Conservation (phyloP, 2,329 filamentous ascomycete species). For the Sporothrix globosa region DNA sequence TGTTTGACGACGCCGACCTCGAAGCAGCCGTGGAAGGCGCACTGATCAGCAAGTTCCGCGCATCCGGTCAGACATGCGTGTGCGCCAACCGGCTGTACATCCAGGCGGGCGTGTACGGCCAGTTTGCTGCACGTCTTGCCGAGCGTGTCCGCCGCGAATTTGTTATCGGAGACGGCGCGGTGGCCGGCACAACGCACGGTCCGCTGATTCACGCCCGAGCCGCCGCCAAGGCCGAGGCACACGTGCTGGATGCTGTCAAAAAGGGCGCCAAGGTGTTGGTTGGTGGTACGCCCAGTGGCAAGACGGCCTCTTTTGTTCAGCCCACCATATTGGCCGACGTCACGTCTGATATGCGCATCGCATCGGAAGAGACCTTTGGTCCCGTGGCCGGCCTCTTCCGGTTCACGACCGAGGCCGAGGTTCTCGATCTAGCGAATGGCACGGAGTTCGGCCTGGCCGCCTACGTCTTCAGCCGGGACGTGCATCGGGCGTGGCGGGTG, state of each 20-base stretch:
- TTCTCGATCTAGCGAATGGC: slow-evolving; percentile 78
- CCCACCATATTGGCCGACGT: slow-evolving; percentile 88
- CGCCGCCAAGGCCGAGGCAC: slow-evolving; percentile 74
- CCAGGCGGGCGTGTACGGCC: slow-evolving; percentile 75
- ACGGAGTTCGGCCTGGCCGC: slow-evolving; percentile 86
- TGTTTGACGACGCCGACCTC: slow-evolving; percentile 92
- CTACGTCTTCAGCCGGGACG: slow-evolving; percentile 80
- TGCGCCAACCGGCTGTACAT: slow-evolving; percentile 84
- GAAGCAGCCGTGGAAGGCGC: slow-evolving; percentile 82
- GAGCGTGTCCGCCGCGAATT: slow-evolving; percentile 69
- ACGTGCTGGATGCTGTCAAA: slow-evolving; percentile 75
- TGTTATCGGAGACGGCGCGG: slow-evolving; percentile 75
- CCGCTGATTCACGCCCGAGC: slow-evolving; percentile 86
- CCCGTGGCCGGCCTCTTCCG: slow-evolving; percentile 88
- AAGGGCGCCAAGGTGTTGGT: slow-evolving; percentile 75
- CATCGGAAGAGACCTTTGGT: slow-evolving; percentile 90
- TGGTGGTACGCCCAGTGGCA: slow-evolving; percentile 50
- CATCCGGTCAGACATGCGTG: slow-evolving; percentile 93
- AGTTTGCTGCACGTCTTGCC: slow-evolving; percentile 69
- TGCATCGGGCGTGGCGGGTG: slow-evolving; percentile 63
- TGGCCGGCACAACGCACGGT: slow-evolving; percentile 72
- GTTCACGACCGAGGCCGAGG: slow-evolving; percentile 87
- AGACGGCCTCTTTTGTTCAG: slow-evolving; percentile 78
- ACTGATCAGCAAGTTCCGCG: slow-evolving; percentile 87
- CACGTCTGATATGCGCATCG: slow-evolving; percentile 81